A percentile compares a stretch with the other conserved stretches of the same genome.
Conservation (phyloP, 2,329 filamentous ascomycete species). For the Talaromyces islandicus region DNA sequence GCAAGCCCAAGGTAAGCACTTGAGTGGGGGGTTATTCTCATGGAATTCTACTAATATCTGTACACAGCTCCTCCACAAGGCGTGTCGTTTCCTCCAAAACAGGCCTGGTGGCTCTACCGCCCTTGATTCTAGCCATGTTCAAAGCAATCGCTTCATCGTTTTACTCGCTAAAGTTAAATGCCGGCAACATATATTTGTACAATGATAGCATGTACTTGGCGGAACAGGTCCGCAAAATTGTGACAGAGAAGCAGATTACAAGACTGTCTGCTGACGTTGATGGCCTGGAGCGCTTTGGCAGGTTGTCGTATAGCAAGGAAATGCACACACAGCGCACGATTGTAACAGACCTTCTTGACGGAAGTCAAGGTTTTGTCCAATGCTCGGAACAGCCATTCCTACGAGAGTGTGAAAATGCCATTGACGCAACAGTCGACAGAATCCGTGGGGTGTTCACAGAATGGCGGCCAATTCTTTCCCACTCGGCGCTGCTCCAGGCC, state of each 20-base stretch:
- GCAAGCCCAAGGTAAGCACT: constrained; percentile 29
- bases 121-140: constrained; percentile 45
- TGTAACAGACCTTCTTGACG: constrained; percentile 56
- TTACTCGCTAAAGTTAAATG: constrained; percentile 38
- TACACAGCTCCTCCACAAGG: constrained; percentile 24
- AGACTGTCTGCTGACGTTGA: constrained; percentile 51
- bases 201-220: constrained; percentile 58
- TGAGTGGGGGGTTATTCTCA: background rate
- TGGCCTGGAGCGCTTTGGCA: constrained; percentile 54
- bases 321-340: constrained; percentile 62
- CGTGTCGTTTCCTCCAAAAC: constrained; percentile 36
- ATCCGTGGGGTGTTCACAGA: constrained; percentile 51
- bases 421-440: constrained; percentile 53
- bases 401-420: constrained; percentile 54
- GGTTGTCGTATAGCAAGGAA: constrained; percentile 56
- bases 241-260: constrained; percentile 41
- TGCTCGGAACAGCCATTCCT: constrained; percentile 56
- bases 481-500: constrained; percentile 56
- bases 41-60: constrained; percentile 16
- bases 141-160: constrained; percentile 43
- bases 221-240: constrained; percentile 46
- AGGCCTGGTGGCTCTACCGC: constrained; percentile 41
- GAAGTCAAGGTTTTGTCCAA: constrained; percentile 55
- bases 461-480: constrained; percentile 55
- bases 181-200: constrained; percentile 59